Evolutionary conservation across 2,329 filamentous ascomycete species (phyloP), one percentile per base, ranked within the genome.

Genomic region (Fusarium sulawesiense): DNA sequence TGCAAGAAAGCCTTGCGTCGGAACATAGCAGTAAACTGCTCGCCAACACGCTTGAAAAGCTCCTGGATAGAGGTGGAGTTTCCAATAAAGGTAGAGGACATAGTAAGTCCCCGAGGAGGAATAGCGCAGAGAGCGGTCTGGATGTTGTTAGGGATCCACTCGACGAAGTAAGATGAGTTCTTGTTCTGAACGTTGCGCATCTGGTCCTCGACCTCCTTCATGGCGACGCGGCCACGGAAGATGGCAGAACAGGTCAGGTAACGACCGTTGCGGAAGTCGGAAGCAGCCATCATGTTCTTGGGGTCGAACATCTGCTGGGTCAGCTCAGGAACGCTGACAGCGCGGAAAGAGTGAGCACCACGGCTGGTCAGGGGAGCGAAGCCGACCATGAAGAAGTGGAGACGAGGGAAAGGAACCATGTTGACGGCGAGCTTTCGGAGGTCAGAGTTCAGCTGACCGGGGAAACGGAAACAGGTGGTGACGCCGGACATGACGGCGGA

Each of bases 261-360:
- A 80, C 96, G 96, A 83, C 96, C 96, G 85, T 98, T 99, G 80
- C 96, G 93, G 94, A 99, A 99, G 88, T 99, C 96, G 72, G 94
- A 97, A 74, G 96, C 96, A 86, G 96, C 96, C 96, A 99, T 99
- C 95, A 99, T 99, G 92, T 99, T 99, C 94, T 98, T 99, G 80
- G 96, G 95, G 88, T 99, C 96, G 88, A 97, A 99, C 94, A 99
- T 98, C 86, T 99, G 96, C 88, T 99, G 96, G 79, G 96, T 98
- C 83, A 99, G 90, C 89, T 99, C 96, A 63, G 96, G 95, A 69
- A 99, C 96, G 80, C 92, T 94, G 83, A 98, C 92, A 75, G 96
- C 95, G 81, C 96, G 96, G 95, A 98, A 99, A 77, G 93, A 93
- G 89, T 97, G 85, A 75, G 95, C 92, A 78, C 85, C 85, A 73